Evolutionary conservation across 2,329 filamentous ascomycete species (phyloP), one percentile per base, ranked within the genome.

Genomic region (Apiospora aurea): DNA sequence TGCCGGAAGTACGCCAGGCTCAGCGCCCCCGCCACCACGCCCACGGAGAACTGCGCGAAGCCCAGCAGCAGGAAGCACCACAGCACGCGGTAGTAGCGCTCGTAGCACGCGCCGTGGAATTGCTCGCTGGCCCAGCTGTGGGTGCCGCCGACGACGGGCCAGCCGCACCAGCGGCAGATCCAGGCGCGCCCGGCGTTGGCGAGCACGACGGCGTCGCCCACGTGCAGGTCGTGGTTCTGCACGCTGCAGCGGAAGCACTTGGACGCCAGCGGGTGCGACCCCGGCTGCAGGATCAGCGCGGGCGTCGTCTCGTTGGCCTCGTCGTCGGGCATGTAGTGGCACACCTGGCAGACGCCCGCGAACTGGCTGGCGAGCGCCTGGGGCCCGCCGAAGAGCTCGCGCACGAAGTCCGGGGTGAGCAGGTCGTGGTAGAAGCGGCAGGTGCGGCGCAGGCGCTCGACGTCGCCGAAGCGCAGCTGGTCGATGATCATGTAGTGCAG

Each of bases 91-190:
- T 81, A 81, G 71, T 84, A 86, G n/a, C 77, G 74, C 64, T 77
- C 76, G 69, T 83, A 84, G 74, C 85, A 86, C 8, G 4, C 2
- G 14, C 75, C 73, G 73, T 86, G 85, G 72, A 85, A 85, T 75
- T 85, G 81, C 44, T 80, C 77, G 69, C 81, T 78, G 8, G 80
- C 79, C 74, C 76, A 80, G 11, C 79, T 80, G 14, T 76, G 72
- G 38, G 76, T 76, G 5, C 73, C 72, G 6, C 73, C 72, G 34
- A 76, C 74, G 44, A 85, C 78, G 10, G 84, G 84, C 72, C 77
- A 81, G 0, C 85, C 84, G 75, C 85, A 86, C 80, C 83, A 86
- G 8, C 84, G 81, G 64, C 85, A 87, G 14, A 84, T 78, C 78
- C 80, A 85, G 41, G 81, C 79, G 5, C 73, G 75, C 13, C 76